Conservation (phyloP, 164 flowering plant species). For the Berberis thunbergii region DNA sequence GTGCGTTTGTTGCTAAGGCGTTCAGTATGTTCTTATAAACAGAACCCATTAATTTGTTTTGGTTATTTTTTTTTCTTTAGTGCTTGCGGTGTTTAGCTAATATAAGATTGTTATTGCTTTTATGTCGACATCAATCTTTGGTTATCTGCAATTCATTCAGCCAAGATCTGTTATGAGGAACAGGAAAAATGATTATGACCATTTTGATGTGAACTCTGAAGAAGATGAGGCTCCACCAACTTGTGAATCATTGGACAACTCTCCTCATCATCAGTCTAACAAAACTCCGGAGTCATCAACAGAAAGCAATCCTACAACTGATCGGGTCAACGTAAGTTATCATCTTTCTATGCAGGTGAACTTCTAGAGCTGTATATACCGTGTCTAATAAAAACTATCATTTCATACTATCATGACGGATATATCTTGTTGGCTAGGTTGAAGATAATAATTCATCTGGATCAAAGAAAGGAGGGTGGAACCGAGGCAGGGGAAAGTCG, state of each 20-base stretch:
- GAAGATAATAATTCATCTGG: constrained; percentile 33
- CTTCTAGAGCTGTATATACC: too few relatives aligned
- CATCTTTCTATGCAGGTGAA: not conserved
- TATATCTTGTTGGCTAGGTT: constrained; percentile 20
- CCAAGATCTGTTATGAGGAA: constrained; percentile 83
- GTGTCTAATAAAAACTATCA: too few relatives aligned
- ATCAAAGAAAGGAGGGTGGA: constrained; percentile 48
- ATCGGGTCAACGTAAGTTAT: not conserved
- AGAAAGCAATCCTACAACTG: constrained; percentile 45
- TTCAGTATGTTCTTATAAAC: constrained; percentile 44
- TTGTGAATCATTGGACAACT: constrained; percentile 34
- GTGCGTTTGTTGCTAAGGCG: constrained; percentile 75
- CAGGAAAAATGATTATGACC: constrained; percentile 49
- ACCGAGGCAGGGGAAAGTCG: constrained; percentile 56
- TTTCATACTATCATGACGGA: too few relatives aligned
- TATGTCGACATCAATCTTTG: not conserved
- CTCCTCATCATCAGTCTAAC: constrained; percentile 16
- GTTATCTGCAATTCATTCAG: constrained; percentile 28
- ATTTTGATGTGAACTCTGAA: constrained; percentile 43
- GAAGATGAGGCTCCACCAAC: constrained; percentile 35
- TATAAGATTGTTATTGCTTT: not conserved
- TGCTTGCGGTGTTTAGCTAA: not conserved
- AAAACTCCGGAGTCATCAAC: constrained; percentile 19
- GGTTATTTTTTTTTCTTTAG: not conserved
- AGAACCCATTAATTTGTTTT: too few relatives aligned